Percentiles rank a stretch among this genome's conserved stretches.
phyloP scores from a whole-genome alignment of 108 stramenopile genomes.

The Fistulifera pelliculosa region DNA sequence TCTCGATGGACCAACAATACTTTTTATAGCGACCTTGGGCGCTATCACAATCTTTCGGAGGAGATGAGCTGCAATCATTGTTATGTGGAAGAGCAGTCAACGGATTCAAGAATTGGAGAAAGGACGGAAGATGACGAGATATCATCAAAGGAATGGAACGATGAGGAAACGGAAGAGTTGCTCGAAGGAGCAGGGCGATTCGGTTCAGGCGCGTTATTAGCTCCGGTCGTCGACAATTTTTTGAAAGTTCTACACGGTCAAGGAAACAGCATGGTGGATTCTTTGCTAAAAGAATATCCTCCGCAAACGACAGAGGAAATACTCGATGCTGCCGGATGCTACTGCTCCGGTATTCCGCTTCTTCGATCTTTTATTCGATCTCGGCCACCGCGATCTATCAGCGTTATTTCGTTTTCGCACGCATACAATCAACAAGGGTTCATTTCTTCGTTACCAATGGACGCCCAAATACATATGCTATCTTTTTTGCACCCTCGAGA shows the following conservation, averaged over 20 bases:
- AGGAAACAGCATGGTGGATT: no score
- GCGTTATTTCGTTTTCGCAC: neutral
- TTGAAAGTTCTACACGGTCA: neutral
- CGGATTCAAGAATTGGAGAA: conserved; percentile 6
- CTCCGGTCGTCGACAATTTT: conserved; percentile 12
- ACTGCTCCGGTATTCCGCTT: no score
- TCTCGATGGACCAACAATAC: conserved; percentile 4
- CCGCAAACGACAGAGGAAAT: neutral
- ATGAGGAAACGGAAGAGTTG: conserved; percentile 48
- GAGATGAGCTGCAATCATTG: conserved; percentile 81
- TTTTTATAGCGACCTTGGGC: conserved; percentile 19
- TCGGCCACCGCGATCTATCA: neutral
- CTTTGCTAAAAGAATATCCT: neutral
- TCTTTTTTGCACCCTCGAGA: conserved; percentile 66
- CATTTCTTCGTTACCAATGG: conserved; percentile 27
- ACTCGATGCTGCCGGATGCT: neutral
- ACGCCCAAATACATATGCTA: conserved; percentile 53
- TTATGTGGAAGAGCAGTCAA: conserved; percentile 46
- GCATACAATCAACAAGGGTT: neutral
- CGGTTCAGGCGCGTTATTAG: conserved; percentile 18
- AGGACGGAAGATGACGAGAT: neutral
- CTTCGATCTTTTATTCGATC: no score
- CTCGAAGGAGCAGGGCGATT: conserved; percentile 50
- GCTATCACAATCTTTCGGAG: conserved; percentile 63
- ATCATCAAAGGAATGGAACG: conserved; percentile 10